These are phyloP conservation scores for Blastocystis sp. DNA, from an alignment of 352 stramenopile genomes.

Conservation along the genomic window DNA sequence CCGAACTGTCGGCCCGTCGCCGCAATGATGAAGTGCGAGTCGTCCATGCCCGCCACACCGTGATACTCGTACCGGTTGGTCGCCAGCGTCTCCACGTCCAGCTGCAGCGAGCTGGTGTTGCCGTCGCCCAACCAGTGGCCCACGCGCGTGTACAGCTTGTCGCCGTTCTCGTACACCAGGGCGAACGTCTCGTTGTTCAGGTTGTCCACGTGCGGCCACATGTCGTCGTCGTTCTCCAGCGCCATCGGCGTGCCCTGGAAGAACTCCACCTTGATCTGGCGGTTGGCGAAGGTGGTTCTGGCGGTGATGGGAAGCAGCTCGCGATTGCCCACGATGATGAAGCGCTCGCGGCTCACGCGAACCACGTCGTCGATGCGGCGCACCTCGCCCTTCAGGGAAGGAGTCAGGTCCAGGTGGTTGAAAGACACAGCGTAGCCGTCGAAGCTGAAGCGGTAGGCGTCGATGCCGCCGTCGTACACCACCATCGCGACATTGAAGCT, in stretches of 20 bases:
- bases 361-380: conserved; percentile 49
- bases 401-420: neutral
- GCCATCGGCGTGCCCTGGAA: neutral
- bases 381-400: neutral
- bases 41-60: conserved; percentile 62
- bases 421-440: conserved; percentile 37
- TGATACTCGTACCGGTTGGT: conserved; percentile 66
- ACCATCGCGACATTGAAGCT: conserved; percentile 50
- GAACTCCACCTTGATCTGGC: neutral
- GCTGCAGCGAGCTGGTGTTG: neutral
- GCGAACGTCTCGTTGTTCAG: conserved; percentile 53
- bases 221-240: conserved; percentile 58
- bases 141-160: conserved; percentile 47
- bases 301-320: conserved; percentile 56
- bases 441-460: conserved; percentile 48
- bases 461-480: conserved; percentile 44
- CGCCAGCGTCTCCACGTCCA: conserved; percentile 33
- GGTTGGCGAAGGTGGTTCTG: neutral
- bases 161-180: conserved; percentile 49
- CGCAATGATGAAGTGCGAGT: conserved; percentile 64
- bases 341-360: conserved; percentile 58
- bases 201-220: conserved; percentile 55
- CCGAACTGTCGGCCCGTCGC: conserved; percentile 63
- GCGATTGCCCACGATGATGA: conserved; percentile 50
- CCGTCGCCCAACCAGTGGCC: conserved; percentile 35